Evolutionary conservation across 345 rosid species (phyloP), one percentile per base, ranked within the genome.

Genomic region (Eucalyptus sideroxylon): DNA sequence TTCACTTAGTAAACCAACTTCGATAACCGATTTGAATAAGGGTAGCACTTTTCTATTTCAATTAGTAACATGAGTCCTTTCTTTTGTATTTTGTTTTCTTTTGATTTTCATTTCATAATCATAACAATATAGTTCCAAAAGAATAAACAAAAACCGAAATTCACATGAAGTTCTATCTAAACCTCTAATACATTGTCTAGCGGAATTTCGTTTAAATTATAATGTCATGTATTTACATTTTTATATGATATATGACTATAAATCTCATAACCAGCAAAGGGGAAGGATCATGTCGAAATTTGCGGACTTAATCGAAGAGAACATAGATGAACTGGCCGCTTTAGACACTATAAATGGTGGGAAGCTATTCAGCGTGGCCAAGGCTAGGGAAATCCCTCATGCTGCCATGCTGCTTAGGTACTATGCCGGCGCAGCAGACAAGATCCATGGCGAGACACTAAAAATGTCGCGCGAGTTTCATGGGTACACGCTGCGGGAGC

Each of bases 371-470:
- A 37, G 16, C 9, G 1, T 11, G 24, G 93, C 93, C 16, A 96
- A 94, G 92, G n/a, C 87, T 3, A 5, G 4, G 1, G 99, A 96
- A 30, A 94, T 96, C 86, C 99, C 99, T 12, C 19, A 13, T 0
- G 91, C 91, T 3, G 91, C 94, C 3, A 47, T 16, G 17, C 26
- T 27, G 40, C 91, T 96, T 24, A 94, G 98, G 27, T 97, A 96
- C 89, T 95, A 94, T 80, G 99, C 97, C 0, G 99, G 99, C 31
- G 98, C 98, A 7, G 98, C 99, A 0, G 99, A 98, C 89, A 98
- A 98, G 82, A 95, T 98, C 27, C 99, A 96, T 9, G 99, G 99
- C 5, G 95, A 94, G 55, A 94, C 93, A 27, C 87, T 97, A 67
- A 95, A 93, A 85, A 95, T 96, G 95, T 92, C 96, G 4, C 85